A percentile compares a stretch with the other conserved stretches of the same genome.
These are phyloP conservation scores for Acanthochlamys bracteata DNA, from an alignment of 106 monocot genomes.

Conservation along the genomic window DNA sequence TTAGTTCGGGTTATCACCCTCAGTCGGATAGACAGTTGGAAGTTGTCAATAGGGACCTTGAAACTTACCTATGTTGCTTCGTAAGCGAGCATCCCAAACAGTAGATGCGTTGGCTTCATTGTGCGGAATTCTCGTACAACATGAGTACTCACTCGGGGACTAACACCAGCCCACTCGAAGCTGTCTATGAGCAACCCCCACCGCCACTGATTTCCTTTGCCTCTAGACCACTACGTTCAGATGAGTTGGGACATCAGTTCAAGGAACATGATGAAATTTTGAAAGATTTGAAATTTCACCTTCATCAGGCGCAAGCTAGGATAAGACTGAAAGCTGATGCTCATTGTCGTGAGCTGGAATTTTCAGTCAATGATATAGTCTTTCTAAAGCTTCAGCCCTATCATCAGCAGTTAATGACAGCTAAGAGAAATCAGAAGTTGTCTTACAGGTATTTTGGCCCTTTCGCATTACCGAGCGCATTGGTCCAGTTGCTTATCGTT, in stretches of 20 bases:
- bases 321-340: not conserved
- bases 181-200: not conserved
- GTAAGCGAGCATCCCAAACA: not conserved
- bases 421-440: not conserved
- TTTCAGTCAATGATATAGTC: not conserved
- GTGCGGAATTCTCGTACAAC: not conserved
- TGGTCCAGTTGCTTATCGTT: not conserved
- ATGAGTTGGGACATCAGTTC: not conserved
- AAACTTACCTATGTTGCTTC: not conserved
- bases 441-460: not conserved
- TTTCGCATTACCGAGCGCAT: not conserved
- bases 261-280: not conserved
- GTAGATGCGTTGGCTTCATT: not conserved
- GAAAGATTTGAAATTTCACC: not conserved
- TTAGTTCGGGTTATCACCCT: too few relatives aligned
- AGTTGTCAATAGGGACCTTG: not conserved
- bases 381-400: not conserved
- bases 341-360: not conserved
- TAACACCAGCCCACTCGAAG: not conserved
- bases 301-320: not conserved
- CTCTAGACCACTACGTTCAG: not conserved
- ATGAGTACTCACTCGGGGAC: too few relatives aligned
- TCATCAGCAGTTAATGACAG: not conserved
- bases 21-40: not conserved
- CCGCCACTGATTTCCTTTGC: not conserved